Evolutionary conservation across 75 land plant genomes (phyloP).

Genomic region (Cupressus sempervirens): DNA sequence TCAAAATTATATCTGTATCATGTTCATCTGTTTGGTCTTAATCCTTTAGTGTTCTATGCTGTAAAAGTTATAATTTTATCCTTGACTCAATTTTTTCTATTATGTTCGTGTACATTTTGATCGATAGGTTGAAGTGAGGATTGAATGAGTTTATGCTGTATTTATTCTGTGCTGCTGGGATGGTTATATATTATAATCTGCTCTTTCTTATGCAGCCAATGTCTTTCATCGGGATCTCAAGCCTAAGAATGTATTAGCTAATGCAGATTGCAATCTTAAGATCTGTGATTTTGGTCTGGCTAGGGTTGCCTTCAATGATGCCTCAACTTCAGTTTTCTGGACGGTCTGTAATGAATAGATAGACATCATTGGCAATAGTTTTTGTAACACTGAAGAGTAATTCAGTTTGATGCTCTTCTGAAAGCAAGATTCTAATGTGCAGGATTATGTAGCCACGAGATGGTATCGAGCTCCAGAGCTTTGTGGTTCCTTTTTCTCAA

Average conservation of each 20-base stretch:
- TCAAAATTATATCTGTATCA: not conserved
- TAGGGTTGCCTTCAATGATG: conserved; percentile 68
- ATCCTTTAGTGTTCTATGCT: not conserved
- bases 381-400: not conserved
- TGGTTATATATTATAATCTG: not conserved
- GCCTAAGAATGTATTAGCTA: conserved; percentile 73
- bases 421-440: not conserved
- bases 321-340: conserved; percentile 65
- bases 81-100: not conserved
- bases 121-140: not conserved
- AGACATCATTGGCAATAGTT: not conserved
- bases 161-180: not conserved
- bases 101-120: not conserved
- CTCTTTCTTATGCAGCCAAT: conserved; percentile 49
- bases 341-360: conserved; percentile 32
- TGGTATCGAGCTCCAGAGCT: conserved; percentile 97
- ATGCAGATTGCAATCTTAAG: conserved; percentile 79
- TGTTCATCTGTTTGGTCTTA: not conserved
- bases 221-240: conserved; percentile 75
- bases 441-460: conserved; percentile 96
- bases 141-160: not conserved
- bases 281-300: conserved; percentile 76
- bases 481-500: conserved; percentile 94
- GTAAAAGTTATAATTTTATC: not conserved
- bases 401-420: not conserved